phyloP scores from a whole-genome alignment of 371 early-diverging fungal genomes.

The Rhizopus stolonifer region DNA sequence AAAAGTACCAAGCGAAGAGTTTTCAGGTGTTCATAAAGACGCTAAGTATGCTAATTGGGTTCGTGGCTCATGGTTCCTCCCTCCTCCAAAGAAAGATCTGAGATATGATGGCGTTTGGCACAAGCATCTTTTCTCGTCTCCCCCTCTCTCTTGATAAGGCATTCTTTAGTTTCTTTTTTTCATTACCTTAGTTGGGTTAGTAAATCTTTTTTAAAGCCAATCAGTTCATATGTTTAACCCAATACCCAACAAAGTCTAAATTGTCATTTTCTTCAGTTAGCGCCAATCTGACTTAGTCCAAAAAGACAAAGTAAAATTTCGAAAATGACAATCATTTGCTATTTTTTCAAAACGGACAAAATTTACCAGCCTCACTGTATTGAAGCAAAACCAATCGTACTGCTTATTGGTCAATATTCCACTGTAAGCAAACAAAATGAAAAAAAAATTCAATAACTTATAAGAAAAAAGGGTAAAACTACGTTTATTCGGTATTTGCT shows the following conservation, averaged over 20 bases:
- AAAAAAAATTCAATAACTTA: neutral
- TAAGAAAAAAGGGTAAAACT: conserved; percentile 67
- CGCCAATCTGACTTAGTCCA: neutral
- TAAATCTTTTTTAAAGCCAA: neutral
- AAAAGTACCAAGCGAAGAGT: neutral
- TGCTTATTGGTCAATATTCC: conserved; percentile 85
- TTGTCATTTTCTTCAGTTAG: neutral
- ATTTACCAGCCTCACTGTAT: conserved; percentile 30
- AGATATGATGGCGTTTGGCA: conserved; percentile 1
- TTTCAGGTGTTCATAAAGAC: conserved; percentile 1
- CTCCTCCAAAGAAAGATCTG: conserved; percentile 1
- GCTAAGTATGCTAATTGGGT: neutral
- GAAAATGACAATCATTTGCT: no score
- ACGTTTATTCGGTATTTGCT: conserved; percentile 83
- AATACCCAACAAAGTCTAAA: neutral
- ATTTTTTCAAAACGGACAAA: no score
- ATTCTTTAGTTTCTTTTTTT: neutral
- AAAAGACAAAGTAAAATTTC: neutral
- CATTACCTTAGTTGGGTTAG: neutral
- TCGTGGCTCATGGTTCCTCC: conserved; percentile 2
- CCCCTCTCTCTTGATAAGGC: neutral
- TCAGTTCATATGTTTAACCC: neutral
- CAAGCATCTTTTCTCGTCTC: conserved; percentile 2
- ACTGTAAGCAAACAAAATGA: conserved; percentile 47
- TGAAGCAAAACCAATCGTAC: conserved; percentile 81